Evolutionary conservation across 73 alveolate species (phyloP), one percentile per base, ranked within the genome.

Genomic region (Blepharisma stoltei): DNA sequence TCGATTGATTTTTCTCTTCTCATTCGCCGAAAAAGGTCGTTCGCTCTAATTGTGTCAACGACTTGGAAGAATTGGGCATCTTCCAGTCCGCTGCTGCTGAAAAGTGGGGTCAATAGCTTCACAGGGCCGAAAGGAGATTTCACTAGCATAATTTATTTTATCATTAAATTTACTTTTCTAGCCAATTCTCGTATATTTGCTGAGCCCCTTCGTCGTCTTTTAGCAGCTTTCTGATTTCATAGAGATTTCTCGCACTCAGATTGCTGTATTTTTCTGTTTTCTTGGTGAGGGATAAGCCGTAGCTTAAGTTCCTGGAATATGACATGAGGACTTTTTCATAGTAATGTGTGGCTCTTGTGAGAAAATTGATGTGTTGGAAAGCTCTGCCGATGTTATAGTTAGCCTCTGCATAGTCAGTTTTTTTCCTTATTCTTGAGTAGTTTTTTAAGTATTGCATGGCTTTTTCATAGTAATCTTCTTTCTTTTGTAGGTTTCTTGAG

Each of bases 141-240:
- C 18, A 60, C 23, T 8, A 18, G 73, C 73, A 60, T 60, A 32
- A 32, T 32, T 32, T 32, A 32, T 32, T 32, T 32, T 32, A 32
- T 32, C 41, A 32, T 32, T 32, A 32, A 32, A 32, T 32, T 32
- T 32, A 32, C 0, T 32, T 32, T 32, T 32, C 41, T 4, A 52
- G 4, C 73, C 73, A 60, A 8, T 60, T 14, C 73, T 60, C 5
- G 37, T 8, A 20, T 8, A 60, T 60, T 20, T 25, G 49, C 11
- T 60, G n/a, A 60, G 73, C 73, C 18, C 73, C 73, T 9, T 14
- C 73, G 5, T 20, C 46, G 45, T 60, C 73, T 2, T 60, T 38
- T 9, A 60, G 2, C 18, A 18, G 38, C 14, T 25, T 60, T 38
- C 73, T 60, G 46, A 60, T 60, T 9, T 8, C 73, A 60, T 8